Evolutionary conservation across 208 protist species (phyloP).

Genomic region (Naegleria fowleri): DNA sequence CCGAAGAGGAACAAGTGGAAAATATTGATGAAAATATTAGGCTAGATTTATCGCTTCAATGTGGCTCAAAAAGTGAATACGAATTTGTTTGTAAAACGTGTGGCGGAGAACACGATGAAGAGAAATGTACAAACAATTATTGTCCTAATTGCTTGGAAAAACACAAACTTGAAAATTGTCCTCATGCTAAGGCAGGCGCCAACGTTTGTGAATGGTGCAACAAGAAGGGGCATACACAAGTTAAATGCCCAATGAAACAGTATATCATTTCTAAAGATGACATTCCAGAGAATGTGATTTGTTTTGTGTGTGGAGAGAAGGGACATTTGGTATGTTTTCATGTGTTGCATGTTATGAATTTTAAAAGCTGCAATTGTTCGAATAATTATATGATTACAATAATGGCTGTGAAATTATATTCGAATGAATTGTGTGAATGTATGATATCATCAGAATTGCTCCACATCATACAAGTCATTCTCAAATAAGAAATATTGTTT

Average conservation of each 20-base stretch:
- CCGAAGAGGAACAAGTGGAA: not conserved
- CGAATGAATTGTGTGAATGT: too few species aligned
- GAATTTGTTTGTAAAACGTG: not conserved
- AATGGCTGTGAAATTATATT: too few species aligned
- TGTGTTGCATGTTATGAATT: not conserved
- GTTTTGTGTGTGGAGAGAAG: not conserved
- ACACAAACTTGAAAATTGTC: not conserved
- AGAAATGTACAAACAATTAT: not conserved
- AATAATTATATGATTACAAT: too few species aligned
- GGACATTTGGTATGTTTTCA: not conserved
- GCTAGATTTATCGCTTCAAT: not conserved
- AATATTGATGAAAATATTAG: not conserved
- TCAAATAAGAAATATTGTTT: conserved; percentile 1
- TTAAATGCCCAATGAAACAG: not conserved
- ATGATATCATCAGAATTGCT: not conserved
- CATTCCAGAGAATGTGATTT: not conserved
- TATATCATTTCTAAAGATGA: not conserved
- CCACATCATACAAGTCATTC: not conserved
- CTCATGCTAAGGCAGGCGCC: not conserved
- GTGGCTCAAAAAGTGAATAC: not conserved
- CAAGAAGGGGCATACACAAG: not conserved
- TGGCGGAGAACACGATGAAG: not conserved
- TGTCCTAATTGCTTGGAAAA: not conserved
- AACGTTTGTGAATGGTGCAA: not conserved
- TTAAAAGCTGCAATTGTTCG: too few species aligned